Percentiles rank a stretch among this genome's conserved stretches.
Evolutionary conservation across 495 filamentous ascomycete genomes (phyloP).

Genomic region (Clavariopsis aquatica): DNA sequence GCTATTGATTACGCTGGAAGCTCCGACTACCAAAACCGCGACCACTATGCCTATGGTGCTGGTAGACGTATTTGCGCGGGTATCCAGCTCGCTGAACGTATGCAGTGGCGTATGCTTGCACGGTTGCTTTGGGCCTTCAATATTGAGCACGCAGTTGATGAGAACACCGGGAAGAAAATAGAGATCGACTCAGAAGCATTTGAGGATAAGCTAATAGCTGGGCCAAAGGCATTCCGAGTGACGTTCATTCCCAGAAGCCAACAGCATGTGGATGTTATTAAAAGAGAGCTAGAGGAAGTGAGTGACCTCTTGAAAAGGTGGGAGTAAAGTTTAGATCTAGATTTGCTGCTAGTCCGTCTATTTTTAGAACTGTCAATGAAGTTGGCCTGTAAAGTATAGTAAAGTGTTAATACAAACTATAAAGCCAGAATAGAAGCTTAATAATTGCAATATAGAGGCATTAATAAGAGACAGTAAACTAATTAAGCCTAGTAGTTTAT

Average conservation of each 20-base stretch:
- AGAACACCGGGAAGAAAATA: slow-evolving; percentile 45
- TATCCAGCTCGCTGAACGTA: slow-evolving; percentile 58
- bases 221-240: slow-evolving; percentile 17
- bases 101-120: slow-evolving; percentile 53
- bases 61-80: slow-evolving; percentile 64
- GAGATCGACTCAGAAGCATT: slow-evolving; percentile 51
- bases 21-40: slow-evolving; percentile 49
- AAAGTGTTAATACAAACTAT: no score
- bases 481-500: no score
- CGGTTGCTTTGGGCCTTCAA: slow-evolving; percentile 60
- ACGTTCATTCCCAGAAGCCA: slow-evolving; percentile 24
- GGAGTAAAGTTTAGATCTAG: slow-evolving; percentile 8
- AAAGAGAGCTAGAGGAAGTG: slow-evolving; percentile 15
- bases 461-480: no score
- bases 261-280: slow-evolving; percentile 13
- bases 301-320: slow-evolving; percentile 17
- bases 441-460: no score
- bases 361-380: no score
- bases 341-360: no score
- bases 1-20: slow-evolving; percentile 31
- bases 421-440: no score
- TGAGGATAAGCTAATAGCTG: slow-evolving; percentile 9
- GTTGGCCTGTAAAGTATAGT: no score
- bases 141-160: slow-evolving; percentile 47
- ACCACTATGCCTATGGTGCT: slow-evolving; percentile 58